phyloP scores from a whole-genome alignment of 805 yeast genomes.

The Kluyveromyces aestuarii region DNA sequence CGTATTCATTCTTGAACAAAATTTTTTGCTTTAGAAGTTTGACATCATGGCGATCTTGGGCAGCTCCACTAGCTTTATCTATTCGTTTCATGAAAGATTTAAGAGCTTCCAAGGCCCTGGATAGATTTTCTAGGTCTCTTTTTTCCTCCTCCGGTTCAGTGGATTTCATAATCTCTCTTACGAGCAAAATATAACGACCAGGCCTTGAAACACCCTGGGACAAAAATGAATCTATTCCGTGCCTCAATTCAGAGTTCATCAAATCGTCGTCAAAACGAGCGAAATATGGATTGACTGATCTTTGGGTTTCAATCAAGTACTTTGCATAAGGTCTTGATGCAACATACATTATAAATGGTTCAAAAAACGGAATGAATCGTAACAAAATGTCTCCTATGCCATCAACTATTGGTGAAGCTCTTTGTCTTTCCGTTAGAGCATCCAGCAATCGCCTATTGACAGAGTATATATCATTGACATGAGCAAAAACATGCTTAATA shows the following conservation, averaged over 20 bases:
- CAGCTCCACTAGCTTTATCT: slow-evolving; percentile 84
- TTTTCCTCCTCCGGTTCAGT: slow-evolving; percentile 64
- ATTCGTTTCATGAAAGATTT: slow-evolving; percentile 62
- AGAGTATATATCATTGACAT: slow-evolving; percentile 76
- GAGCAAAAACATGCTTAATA: slow-evolving; percentile 84
- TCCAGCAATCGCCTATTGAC: slow-evolving; percentile 82
- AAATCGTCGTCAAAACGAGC: slow-evolving; percentile 87
- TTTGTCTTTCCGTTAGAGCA: slow-evolving; percentile 80
- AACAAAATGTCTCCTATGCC: slow-evolving; percentile 82
- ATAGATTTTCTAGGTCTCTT: slow-evolving; percentile 39
- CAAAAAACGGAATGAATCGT: slow-evolving; percentile 77
- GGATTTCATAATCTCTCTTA: slow-evolving; percentile 79
- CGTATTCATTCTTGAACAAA: slow-evolving; percentile 74
- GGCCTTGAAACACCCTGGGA: slow-evolving; percentile 95
- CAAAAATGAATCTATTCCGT: slow-evolving; percentile 81
- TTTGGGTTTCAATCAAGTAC: slow-evolving; percentile 90
- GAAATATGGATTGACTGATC: slow-evolving; percentile 80
- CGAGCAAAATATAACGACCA: slow-evolving; percentile 82
- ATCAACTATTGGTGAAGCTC: slow-evolving; percentile 72
- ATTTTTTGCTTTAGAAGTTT: slow-evolving; percentile 80
- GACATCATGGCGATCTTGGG: slow-evolving; percentile 84
- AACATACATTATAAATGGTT: slow-evolving; percentile 87
- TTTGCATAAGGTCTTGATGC: slow-evolving; percentile 94
- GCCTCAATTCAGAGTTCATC: slow-evolving; percentile 50
- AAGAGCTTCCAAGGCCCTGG: slow-evolving; percentile 65